Percentiles rank a stretch among this genome's conserved stretches.
phyloP scores from a whole-genome alignment of 1,284 basidiomycete genomes.

The Moesziomyces parantarcticus region DNA sequence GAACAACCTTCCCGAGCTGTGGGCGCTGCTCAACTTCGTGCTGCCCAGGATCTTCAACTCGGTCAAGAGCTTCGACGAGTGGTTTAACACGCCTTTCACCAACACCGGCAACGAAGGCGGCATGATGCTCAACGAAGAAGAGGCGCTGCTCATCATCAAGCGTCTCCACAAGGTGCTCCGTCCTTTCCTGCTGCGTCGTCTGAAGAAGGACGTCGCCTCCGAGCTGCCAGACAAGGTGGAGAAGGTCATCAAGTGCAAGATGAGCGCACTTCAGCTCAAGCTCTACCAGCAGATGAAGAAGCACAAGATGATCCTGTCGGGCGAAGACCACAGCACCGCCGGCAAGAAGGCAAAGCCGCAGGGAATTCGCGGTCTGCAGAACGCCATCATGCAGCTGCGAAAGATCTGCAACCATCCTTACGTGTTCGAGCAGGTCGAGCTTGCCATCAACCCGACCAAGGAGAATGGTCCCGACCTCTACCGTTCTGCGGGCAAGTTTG shows the following conservation, averaged over 20 bases:
- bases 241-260: constrained; percentile 97
- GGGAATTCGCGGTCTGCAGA: constrained; percentile 76
- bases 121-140: constrained; percentile 99
- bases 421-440: constrained; percentile 94
- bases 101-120: constrained; percentile 84
- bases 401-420: constrained; percentile 90
- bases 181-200: constrained; percentile 91
- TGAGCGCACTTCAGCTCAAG: constrained; percentile 93
- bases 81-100: constrained; percentile 99
- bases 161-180: constrained; percentile 98
- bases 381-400: constrained; percentile 97
- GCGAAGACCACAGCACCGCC: constrained; percentile 56
- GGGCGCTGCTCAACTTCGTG: constrained; percentile 98
- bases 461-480: constrained; percentile 82
- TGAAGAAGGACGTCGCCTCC: constrained; percentile 99
- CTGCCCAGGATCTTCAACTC: constrained; percentile 99
- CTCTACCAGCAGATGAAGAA: constrained; percentile 98
- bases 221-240: constrained; percentile 99
- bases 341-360: constrained; percentile 63
- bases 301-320: constrained; percentile 82
- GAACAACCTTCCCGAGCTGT: constrained; percentile 97
- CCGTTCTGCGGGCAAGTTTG: constrained; percentile 91
- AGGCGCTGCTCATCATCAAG: constrained; percentile 94
- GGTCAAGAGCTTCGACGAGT: constrained; percentile 98
- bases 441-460: constrained; percentile 84